Evolutionary conservation across 148 eudicot genomes (phyloP).

Genomic region (Amaranthus hypochondriacus): DNA sequence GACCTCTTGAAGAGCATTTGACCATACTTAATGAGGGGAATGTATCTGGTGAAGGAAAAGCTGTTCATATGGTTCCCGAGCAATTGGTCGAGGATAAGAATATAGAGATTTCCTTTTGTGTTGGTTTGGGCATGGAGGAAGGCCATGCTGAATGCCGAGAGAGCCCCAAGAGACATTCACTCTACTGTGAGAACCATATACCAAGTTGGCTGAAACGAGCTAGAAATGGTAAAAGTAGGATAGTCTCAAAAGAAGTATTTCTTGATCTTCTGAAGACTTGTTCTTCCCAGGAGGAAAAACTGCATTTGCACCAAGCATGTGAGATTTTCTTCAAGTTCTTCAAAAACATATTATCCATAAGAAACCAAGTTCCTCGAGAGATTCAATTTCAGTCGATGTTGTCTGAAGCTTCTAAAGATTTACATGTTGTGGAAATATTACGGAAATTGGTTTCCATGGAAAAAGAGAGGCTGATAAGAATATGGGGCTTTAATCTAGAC

Average conservation of each 20-base stretch:
- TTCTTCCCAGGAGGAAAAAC: slow-evolving; percentile 54
- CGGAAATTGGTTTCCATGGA: slow-evolving; percentile 74
- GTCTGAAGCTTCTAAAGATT: slow-evolving; percentile 91
- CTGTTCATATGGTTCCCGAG: slow-evolving; percentile 27
- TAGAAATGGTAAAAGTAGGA: slow-evolving; percentile 91
- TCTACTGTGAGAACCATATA: slow-evolving; percentile 88
- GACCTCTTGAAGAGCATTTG: slow-evolving; percentile 44
- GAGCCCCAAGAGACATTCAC: slow-evolving; percentile 54
- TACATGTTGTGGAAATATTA: slow-evolving; percentile 43
- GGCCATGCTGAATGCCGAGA: slow-evolving; percentile 50
- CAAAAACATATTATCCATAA: slow-evolving; percentile 62
- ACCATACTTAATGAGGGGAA: slow-evolving; percentile 32
- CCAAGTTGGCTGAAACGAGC: slow-evolving; percentile 99
- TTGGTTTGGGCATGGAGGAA: slow-evolving; percentile 53
- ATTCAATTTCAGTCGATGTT: slow-evolving; percentile 88
- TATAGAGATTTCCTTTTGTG: slow-evolving; percentile 44
- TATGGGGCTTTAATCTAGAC: slow-evolving; percentile 61
- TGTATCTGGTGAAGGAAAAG: slow-evolving; percentile 25
- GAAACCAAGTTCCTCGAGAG: slow-evolving; percentile 89
- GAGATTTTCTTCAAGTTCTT: slow-evolving; percentile 83
- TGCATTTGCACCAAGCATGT: slow-evolving; percentile 82
- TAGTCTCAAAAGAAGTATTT: slow-evolving; percentile 86
- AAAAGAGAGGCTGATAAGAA: slow-evolving; percentile 59
- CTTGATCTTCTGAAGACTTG: slow-evolving; percentile 70
- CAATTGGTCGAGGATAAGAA: slow-evolving; percentile 19